Base-by-base conservation (phyloP, 2,329 filamentous ascomycete species). In the Exophiala sideris region DNA sequence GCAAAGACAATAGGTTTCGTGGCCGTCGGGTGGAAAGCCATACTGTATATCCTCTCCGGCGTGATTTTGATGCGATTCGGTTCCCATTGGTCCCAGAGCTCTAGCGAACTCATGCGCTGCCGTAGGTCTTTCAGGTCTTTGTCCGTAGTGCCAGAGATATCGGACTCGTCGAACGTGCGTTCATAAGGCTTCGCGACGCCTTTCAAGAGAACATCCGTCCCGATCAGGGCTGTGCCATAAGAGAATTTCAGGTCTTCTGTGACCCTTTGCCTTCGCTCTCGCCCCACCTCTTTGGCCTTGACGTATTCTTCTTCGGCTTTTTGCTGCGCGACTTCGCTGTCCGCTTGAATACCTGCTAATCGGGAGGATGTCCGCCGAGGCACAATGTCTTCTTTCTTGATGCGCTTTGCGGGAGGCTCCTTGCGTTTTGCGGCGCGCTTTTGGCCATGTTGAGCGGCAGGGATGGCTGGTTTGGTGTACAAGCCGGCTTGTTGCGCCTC, bases 31-130 rank as follows among this genome's bases (percentile, higher is more conserved):
- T 99, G 94, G 63, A 99, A 92, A 0, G 86, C 85, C 64, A 97
- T 83, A 0, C 88, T 81, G 66, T 97, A 99, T 11, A 95, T 81
- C 49, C 92, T 77, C 62, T 96, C 90, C 0, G 91, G 91, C 0
- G 88, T 92, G 45, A 96, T 86, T 68, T 96, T 97, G 65, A 96
- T 94, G 88, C 89, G 82, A 64, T 86, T 91, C 0, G 91, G 91
- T 16, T 84, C 81, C 79, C 89, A 96, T 11, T 85, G 84, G 54
- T 95, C 86, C 75, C 95, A 97, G 0, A 99, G 68, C 59, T 86
- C 77, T 16, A 99, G 70, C 0, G 81, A 78, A 56, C 83, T 86
- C 87, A 97, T 91, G 42, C 84, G 85, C 67, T 89, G 77, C 32
- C 92, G 77, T 50, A 96, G 62, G 0, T 81, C 80, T 66, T 86